A percentile compares a stretch with the other conserved stretches of the same genome.
Evolutionary conservation across 345 rosid genomes (phyloP).

Genomic region (Citrus mangshanensis): DNA sequence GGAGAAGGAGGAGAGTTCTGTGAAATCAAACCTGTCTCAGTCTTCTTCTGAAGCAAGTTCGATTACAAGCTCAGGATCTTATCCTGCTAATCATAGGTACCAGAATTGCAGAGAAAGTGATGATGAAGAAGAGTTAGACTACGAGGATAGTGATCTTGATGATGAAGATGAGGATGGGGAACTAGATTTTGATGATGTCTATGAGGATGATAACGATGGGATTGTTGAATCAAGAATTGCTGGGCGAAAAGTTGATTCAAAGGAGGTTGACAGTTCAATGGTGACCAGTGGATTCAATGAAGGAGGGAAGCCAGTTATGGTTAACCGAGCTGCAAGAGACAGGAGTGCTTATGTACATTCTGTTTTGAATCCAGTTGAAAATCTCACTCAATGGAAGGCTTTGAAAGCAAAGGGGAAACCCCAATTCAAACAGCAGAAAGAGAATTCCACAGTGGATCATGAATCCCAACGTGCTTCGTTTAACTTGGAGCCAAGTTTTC

Average conservation of each 20-base stretch:
- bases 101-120: conserved; percentile 70
- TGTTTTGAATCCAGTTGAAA: conserved; percentile 86
- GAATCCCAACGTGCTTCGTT: conserved; percentile 34
- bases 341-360: conserved; percentile 52
- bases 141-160: conserved; percentile 39
- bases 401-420: conserved; percentile 53
- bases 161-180: conserved; percentile 22
- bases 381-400: conserved; percentile 90
- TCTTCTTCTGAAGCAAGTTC: conserved; percentile 51
- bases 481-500: conserved; percentile 27
- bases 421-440: conserved; percentile 57
- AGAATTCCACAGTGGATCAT: conserved; percentile 46
- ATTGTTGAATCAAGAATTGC: conserved; percentile 11
- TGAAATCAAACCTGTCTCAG: conserved; percentile 33
- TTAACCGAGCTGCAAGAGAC: conserved; percentile 37
- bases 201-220: conserved; percentile 27
- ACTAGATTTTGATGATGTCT: conserved; percentile 26
- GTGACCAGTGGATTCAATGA: conserved; percentile 7
- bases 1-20: conserved; percentile 16
- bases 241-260: conserved; percentile 9
- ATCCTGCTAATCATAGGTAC: conserved; percentile 65
- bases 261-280: conserved; percentile 23
- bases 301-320: conserved; percentile 25
- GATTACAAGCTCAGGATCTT: conserved; percentile 43
- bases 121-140: conserved; percentile 45